A percentile compares a stretch with the other conserved stretches of the same genome.
These are phyloP conservation scores for Spiraea crenata DNA, from an alignment of 331 rosid genomes.

Conservation along the genomic window DNA sequence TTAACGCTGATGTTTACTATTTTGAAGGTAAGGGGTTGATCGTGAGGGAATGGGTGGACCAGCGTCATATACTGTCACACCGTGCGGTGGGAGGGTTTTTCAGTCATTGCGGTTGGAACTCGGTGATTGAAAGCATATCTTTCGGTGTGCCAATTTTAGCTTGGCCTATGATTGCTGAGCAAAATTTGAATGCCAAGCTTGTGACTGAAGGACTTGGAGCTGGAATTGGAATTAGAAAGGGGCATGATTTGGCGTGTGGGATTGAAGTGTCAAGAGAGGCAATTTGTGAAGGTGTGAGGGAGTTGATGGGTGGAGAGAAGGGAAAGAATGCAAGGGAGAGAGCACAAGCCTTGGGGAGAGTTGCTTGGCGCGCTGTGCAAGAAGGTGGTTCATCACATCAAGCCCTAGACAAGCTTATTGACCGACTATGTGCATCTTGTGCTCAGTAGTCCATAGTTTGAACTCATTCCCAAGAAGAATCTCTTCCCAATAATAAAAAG, in stretches of 20 bases:
- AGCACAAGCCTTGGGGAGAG: constrained; percentile 21
- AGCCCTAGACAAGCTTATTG: constrained; percentile 13
- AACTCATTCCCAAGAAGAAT: too few species aligned
- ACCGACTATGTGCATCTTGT: background rate
- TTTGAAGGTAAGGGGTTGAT: constrained; percentile 22
- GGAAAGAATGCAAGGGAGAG: constrained; percentile 24
- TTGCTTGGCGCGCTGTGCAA: constrained; percentile 19
- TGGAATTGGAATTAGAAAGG: background rate
- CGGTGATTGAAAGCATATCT: constrained; percentile 27
- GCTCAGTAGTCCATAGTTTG: background rate
- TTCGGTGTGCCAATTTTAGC: constrained; percentile 27
- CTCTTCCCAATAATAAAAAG: too few species aligned
- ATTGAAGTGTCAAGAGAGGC: constrained; percentile 21
- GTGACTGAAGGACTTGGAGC: constrained; percentile 21
- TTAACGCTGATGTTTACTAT: background rate
- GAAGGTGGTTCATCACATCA: constrained; percentile 20
- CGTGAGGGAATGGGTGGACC: constrained; percentile 18
- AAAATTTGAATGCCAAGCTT: constrained; percentile 17
- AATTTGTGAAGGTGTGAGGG: constrained; percentile 24
- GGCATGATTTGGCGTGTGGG: background rate
- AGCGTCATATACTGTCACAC: constrained; percentile 18
- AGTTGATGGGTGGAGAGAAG: constrained; percentile 28
- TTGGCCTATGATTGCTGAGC: constrained; percentile 24
- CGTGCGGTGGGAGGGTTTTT: constrained; percentile 26
- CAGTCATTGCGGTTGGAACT: constrained; percentile 41